phyloP scores from a whole-genome alignment of 495 filamentous ascomycete genomes.

The Apiosordaria backusii region DNA sequence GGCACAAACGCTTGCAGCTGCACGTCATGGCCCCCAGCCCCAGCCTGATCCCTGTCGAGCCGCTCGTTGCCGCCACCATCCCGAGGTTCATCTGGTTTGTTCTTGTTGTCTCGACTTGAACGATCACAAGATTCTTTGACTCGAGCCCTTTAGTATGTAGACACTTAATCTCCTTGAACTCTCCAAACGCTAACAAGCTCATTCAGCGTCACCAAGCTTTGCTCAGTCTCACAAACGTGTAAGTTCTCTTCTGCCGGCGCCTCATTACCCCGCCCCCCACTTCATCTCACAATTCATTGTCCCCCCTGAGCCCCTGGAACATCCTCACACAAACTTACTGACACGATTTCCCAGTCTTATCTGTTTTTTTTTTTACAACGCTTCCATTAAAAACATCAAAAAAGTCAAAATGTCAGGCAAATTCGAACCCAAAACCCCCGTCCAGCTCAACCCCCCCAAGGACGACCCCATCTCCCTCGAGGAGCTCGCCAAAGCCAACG shows the following conservation, averaged over 20 bases:
- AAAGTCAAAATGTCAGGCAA: constrained; percentile 53
- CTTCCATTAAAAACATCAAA: neutral
- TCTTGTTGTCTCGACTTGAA: constrained; percentile 6
- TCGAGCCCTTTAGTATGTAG: neutral
- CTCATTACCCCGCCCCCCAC: constrained; percentile 2
- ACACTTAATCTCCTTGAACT: neutral
- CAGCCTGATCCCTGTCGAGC: constrained; percentile 8
- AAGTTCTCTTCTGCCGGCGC: neutral
- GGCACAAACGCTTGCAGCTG: constrained; percentile 10
- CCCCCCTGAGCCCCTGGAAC: neutral
- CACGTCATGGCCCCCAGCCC: constrained; percentile 16
- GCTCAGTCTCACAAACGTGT: neutral
- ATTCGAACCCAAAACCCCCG: constrained; percentile 81
- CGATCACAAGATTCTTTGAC: constrained; percentile 1
- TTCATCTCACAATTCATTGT: neutral
- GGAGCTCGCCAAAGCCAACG: constrained; percentile 75
- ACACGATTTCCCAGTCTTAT: neutral
- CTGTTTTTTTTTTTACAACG: too few species aligned
- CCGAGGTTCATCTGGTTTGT: constrained; percentile 23
- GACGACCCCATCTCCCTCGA: constrained; percentile 75
- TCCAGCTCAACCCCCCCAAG: constrained; percentile 81
- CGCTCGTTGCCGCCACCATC: constrained; percentile 5
- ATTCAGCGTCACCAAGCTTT: neutral
- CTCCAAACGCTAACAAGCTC: neutral
- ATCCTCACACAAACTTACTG: constrained; percentile 6